Conservation (phyloP, 2,329 filamentous ascomycete genomes). For the Alternaria angustiovoidea region DNA sequence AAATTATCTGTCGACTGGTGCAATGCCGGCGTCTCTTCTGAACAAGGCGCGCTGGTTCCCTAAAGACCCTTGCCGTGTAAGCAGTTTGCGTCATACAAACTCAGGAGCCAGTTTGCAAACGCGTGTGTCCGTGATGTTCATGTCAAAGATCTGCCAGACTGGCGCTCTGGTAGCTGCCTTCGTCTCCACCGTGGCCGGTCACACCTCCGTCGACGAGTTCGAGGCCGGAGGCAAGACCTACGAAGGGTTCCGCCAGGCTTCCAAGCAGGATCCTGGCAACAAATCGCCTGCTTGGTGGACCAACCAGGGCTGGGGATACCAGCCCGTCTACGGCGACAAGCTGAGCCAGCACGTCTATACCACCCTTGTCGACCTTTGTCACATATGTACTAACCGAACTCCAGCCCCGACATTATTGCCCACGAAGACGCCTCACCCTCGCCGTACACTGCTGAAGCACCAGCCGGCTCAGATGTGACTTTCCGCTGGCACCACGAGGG, state of each 20-base stretch:
- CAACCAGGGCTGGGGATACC: conserved; percentile 43
- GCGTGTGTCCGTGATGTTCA: conserved; percentile 17
- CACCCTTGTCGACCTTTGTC: neutral
- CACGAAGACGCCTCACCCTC: conserved; percentile 41
- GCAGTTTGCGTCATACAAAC: too few species aligned
- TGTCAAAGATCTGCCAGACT: conserved; percentile 40
- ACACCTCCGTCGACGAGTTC: conserved; percentile 41
- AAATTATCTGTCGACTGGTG: too few species aligned
- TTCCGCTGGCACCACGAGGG: conserved; percentile 45
- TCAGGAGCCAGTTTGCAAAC: too few species aligned
- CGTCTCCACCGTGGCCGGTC: conserved; percentile 33
- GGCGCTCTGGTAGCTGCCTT: conserved; percentile 37
- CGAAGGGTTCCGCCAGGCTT: conserved; percentile 34
- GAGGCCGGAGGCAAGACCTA: conserved; percentile 41
- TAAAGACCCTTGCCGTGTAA: too few species aligned
- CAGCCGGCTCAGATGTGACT: conserved; percentile 40
- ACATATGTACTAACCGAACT: neutral
- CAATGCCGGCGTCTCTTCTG: too few species aligned
- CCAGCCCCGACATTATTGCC: conserved; percentile 39
- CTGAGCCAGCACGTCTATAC: conserved; percentile 23
- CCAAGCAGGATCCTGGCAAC: conserved; percentile 36
- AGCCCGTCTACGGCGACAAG: conserved; percentile 39
- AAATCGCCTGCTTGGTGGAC: conserved; percentile 46
- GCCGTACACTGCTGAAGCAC: conserved; percentile 37
- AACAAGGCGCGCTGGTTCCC: too few species aligned